These are phyloP conservation scores for Lentinula guzmanii DNA, from an alignment of 768 basidiomycete genomes.

Conservation along the genomic window DNA sequence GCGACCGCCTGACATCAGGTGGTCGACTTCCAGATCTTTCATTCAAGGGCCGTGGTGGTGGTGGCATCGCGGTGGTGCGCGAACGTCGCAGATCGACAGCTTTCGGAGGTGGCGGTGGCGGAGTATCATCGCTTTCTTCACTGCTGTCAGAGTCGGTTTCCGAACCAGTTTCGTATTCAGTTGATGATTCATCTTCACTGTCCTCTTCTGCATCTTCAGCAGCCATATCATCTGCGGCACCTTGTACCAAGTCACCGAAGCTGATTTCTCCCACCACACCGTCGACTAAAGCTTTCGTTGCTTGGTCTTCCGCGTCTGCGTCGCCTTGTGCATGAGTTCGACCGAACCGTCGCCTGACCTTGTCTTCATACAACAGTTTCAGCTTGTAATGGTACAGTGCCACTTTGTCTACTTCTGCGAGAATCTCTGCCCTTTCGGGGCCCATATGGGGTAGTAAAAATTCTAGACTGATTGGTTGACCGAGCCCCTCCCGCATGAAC, in stretches of 20 bases:
- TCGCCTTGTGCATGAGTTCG: slow-evolving; percentile 44
- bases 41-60: slow-evolving; percentile 34
- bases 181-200: slow-evolving; percentile 12
- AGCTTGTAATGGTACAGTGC: slow-evolving; percentile 91
- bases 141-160: background rate
- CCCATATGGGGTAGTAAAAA: slow-evolving; percentile 83
- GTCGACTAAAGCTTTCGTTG: slow-evolving; percentile 73
- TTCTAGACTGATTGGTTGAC: slow-evolving; percentile 73
- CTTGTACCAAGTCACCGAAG: slow-evolving; percentile 73
- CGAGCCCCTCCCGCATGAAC: slow-evolving; percentile 84
- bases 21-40: slow-evolving; percentile 14
- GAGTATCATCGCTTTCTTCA: background rate
- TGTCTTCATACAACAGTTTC: slow-evolving; percentile 90
- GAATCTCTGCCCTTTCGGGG: slow-evolving; percentile 65
- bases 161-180: slow-evolving; percentile 1
- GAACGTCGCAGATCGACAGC: slow-evolving; percentile 5
- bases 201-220: slow-evolving; percentile 63
- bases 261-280: slow-evolving; percentile 77
- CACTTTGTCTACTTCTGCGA: slow-evolving; percentile 84
- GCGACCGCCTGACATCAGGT: slow-evolving; percentile 6
- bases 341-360: slow-evolving; percentile 81
- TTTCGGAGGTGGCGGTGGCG: slow-evolving; percentile 9
- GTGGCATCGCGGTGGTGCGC: slow-evolving; percentile 40
- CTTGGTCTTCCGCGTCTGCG: slow-evolving; percentile 75
- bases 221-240: slow-evolving; percentile 75